These are phyloP conservation scores for Pugionium cornutum DNA, from an alignment of 345 rosid species.

Conservation along the genomic window DNA sequence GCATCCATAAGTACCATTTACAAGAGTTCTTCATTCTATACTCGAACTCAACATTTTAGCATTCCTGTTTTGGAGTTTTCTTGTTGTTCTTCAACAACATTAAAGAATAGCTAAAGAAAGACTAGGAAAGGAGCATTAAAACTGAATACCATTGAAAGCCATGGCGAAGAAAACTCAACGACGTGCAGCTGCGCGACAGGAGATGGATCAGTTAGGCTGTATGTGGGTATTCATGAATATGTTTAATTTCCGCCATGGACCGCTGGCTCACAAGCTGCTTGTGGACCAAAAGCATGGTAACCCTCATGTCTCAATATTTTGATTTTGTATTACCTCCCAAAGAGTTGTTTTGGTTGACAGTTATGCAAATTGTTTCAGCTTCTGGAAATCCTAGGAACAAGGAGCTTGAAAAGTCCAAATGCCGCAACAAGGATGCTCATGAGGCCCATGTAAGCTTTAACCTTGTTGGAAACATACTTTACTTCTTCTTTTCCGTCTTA, in stretches of 20 bases:
- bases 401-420: conserved; percentile 42
- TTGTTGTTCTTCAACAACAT: conserved; percentile 20
- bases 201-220: conserved; percentile 76
- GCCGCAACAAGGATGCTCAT: conserved; percentile 43
- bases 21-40: not conserved
- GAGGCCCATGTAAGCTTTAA: conserved; percentile 51
- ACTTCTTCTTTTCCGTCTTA: not conserved
- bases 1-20: not conserved
- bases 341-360: conserved; percentile 15
- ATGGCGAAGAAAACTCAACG: conserved; percentile 47
- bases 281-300: conserved; percentile 51
- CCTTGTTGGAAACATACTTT: conserved; percentile 7
- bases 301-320: conserved; percentile 13
- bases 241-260: conserved; percentile 71
- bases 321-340: not conserved
- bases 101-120: conserved; percentile 2
- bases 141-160: conserved; percentile 2
- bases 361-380: conserved; percentile 40
- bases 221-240: conserved; percentile 89
- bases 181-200: conserved; percentile 48
- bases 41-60: not conserved
- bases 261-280: conserved; percentile 64
- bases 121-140: conserved; percentile 22
- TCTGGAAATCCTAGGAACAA: conserved; percentile 40
- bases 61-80: not conserved